Base-by-base conservation (phyloP, 23 red algal species). In the Gracilariopsis chorda region DNA sequence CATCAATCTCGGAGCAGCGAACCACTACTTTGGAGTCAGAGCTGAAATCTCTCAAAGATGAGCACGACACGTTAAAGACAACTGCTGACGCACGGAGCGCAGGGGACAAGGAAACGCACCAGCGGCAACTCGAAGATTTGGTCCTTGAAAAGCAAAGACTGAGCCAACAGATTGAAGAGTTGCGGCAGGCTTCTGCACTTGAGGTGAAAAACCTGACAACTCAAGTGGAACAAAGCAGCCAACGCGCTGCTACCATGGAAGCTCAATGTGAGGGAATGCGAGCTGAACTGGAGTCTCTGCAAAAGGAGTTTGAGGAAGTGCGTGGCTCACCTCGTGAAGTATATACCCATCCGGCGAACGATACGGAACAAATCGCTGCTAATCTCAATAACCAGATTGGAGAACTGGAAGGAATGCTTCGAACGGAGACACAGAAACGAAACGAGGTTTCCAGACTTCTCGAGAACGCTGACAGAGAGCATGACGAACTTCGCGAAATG, bases 401-500 rank as follows among this genome's bases (percentile, higher is more conserved):
- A 39, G 80, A 84, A 23, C 53, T 84, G 20, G 45, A 67, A 69
- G 24, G 16, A 30, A 25, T 78, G 44, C 19, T 77, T 34, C 43
- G 51, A 60, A 77, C 53, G 25, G 85, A 89, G 51, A 89, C 49
- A 12, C 45, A 76, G 34, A 89, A 89, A 57, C 42, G 70, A n/a
- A 58, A 56, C 17, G 85, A 89, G 39, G 58, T 77, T 1, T 42
- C 85, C 13, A 63, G 24, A 21, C 68, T 89, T 36, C 85, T 89
- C 23, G 49, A 39, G 17, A 77, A 73, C 29, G 68, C 85, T 4
- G 85, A 89, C 43, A 34, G 59, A 34, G 85, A 89, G 46, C 85
- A 89, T 33, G 85, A 89, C 10, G 85, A 89, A 25, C 35, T 89
- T 30, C 68, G 85, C 14, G 85, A 42, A 41, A 89, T 89, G 85